These are phyloP conservation scores for Podospora pseudocomata DNA, from an alignment of 495 filamentous ascomycete species.

Conservation along the genomic window DNA sequence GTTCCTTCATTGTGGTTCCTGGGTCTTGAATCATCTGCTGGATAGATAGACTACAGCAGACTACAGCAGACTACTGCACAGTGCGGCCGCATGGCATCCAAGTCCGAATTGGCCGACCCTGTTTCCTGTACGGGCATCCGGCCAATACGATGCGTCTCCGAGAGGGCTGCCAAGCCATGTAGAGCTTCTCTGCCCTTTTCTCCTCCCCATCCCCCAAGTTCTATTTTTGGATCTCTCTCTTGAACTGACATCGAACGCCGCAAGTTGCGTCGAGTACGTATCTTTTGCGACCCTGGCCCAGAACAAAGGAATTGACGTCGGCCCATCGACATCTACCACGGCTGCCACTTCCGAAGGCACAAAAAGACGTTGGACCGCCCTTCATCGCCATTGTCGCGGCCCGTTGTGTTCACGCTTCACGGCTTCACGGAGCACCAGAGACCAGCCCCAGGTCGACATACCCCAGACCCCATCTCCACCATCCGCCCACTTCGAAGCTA, in stretches of 20 bases:
- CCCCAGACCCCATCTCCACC: conserved; percentile 5
- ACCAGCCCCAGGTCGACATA: conserved; percentile 12
- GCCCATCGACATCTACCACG: conserved; percentile 21
- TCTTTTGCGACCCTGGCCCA: conserved; percentile 19
- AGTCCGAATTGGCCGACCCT: conserved; percentile 3
- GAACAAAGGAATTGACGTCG: conserved; percentile 31
- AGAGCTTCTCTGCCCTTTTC: conserved; percentile 5
- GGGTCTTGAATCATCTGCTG: not conserved
- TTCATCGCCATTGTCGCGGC: conserved; percentile 21
- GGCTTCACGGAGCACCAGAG: conserved; percentile 8
- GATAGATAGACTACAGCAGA: not conserved
- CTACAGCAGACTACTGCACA: not conserved
- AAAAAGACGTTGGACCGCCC: conserved; percentile 30
- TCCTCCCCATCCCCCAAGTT: conserved; percentile 2
- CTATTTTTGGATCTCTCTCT: conserved; percentile 28
- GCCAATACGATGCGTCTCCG: not conserved
- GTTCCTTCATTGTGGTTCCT: not conserved
- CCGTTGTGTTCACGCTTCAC: conserved; percentile 18
- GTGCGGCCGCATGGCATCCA: not conserved
- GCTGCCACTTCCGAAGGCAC: conserved; percentile 25
- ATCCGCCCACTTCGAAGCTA: conserved; percentile 5
- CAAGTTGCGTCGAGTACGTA: conserved; percentile 29
- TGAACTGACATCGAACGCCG: conserved; percentile 34
- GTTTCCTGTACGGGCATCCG: not conserved
- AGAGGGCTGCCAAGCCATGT: not conserved